A percentile compares a stretch with the other conserved stretches of the same genome.
Conservation (phyloP, 805 yeast species). For the Sungouiella thailandica region DNA sequence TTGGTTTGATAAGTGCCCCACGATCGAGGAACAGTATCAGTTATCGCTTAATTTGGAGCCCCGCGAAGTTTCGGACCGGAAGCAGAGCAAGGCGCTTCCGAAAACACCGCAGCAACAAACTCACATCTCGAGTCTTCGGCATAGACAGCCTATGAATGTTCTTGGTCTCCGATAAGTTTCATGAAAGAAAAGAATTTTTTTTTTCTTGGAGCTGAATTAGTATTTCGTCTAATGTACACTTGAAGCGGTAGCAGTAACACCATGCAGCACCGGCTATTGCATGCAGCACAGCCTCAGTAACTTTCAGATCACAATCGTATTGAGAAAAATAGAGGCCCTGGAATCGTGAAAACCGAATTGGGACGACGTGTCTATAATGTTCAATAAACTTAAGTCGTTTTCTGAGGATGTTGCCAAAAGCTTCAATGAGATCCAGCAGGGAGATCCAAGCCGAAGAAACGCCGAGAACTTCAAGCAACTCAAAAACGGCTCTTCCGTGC, state of each 20-base stretch:
- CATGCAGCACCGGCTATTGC: not conserved
- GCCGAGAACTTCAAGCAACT: slow-evolving; percentile 21
- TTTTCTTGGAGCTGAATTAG: not conserved
- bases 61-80: slow-evolving; percentile 33
- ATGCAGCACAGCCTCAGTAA: not conserved
- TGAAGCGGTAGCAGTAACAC: not conserved
- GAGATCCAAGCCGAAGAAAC: slow-evolving; percentile 8
- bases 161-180: slow-evolving; percentile 1
- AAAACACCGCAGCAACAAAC: too few relatives aligned
- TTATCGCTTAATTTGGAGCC: slow-evolving; percentile 76
- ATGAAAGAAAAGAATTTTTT: too few relatives aligned
- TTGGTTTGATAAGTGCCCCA: slow-evolving; percentile 56
- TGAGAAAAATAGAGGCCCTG: too few relatives aligned
- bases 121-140: too few relatives aligned
- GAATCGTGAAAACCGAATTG: not conserved
- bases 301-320: not conserved
- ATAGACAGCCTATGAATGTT: too few relatives aligned
- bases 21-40: slow-evolving; percentile 77
- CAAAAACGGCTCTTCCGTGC: slow-evolving; percentile 28
- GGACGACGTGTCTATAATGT: slow-evolving; percentile 20
- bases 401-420: slow-evolving; percentile 44
- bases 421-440: slow-evolving; percentile 28
- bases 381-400: slow-evolving; percentile 36
- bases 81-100: too few relatives aligned
- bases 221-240: not conserved